Percentiles rank a stretch among this genome's conserved stretches.
Evolutionary conservation across 2,329 filamentous ascomycete genomes (phyloP).

Genomic region (Plenodomus biglobosus): DNA sequence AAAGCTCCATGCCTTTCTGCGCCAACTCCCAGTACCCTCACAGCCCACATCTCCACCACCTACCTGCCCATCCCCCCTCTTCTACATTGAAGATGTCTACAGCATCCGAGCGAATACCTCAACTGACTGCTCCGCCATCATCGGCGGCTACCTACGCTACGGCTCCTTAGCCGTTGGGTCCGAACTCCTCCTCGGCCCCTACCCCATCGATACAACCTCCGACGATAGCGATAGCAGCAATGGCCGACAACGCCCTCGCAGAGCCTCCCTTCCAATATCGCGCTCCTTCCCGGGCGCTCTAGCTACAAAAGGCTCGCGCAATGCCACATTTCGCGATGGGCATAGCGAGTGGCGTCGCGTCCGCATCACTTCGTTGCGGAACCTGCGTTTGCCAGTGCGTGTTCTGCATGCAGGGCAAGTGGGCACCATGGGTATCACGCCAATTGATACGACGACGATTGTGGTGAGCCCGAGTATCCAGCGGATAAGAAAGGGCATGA

Average conservation of each 20-base stretch:
- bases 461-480: constrained; percentile 35
- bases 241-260: constrained; percentile 20
- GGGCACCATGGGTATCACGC: constrained; percentile 79
- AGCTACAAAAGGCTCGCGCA: constrained; percentile 23
- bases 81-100: constrained; percentile 91
- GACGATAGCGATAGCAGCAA: constrained; percentile 45
- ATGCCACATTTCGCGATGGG: constrained; percentile 13
- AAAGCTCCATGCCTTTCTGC: constrained; percentile 77
- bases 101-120: constrained; percentile 54
- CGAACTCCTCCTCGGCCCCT: constrained; percentile 76
- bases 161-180: constrained; percentile 78
- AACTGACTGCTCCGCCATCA: constrained; percentile 55
- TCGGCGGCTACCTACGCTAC: constrained; percentile 82
- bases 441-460: constrained; percentile 22
- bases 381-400: constrained; percentile 79
- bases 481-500: constrained; percentile 74
- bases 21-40: constrained; percentile 67
- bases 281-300: constrained; percentile 53
- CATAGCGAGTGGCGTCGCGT: constrained; percentile 72
- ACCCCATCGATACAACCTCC: constrained; percentile 33
- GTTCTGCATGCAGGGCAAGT: constrained; percentile 78
- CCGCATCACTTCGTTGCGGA: constrained; percentile 81
- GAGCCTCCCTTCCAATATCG: constrained; percentile 44
- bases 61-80: constrained; percentile 61
- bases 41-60: constrained; percentile 41